phyloP scores from a whole-genome alignment of 2,329 filamentous ascomycete genomes.

The Nemania sp. region DNA sequence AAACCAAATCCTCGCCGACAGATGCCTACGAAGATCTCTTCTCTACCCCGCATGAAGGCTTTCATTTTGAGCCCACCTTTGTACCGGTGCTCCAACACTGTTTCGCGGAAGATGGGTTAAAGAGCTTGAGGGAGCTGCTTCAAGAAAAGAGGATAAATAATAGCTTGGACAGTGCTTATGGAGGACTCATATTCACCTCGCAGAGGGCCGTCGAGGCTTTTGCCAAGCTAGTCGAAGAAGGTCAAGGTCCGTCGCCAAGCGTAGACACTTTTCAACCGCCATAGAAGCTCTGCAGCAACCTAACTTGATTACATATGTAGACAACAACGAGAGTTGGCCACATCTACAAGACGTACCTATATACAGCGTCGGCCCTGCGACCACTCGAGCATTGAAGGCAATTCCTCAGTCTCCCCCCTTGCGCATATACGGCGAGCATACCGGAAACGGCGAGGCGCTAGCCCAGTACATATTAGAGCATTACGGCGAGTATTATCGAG shows the following conservation, averaged over 20 bases:
- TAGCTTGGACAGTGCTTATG: constrained; percentile 63
- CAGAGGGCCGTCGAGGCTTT: constrained; percentile 87
- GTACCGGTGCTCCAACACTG: constrained; percentile 81
- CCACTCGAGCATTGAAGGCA: constrained; percentile 76
- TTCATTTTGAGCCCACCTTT: constrained; percentile 72
- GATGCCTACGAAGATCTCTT: constrained; percentile 81
- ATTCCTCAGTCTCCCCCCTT: constrained; percentile 63
- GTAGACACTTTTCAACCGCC: neutral
- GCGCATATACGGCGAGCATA: constrained; percentile 80
- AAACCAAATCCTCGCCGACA: constrained; percentile 77
- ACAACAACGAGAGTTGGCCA: constrained; percentile 57
- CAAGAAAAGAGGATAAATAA: constrained; percentile 56
- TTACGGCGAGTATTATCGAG: constrained; percentile 69
- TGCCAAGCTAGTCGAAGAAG: constrained; percentile 68
- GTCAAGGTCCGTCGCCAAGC: constrained; percentile 53
- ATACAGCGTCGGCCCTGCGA: constrained; percentile 86
- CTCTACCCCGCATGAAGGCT: constrained; percentile 55
- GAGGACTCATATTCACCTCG: constrained; percentile 86
- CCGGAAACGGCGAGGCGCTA: constrained; percentile 85
- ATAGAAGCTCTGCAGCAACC: constrained; percentile 30
- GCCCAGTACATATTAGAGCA: constrained; percentile 82
- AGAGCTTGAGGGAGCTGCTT: constrained; percentile 65
- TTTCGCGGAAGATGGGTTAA: constrained; percentile 71
- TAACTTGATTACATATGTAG: constrained; percentile 48
- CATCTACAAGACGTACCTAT: constrained; percentile 69